Evolutionary conservation across 2,329 filamentous ascomycete genomes (phyloP).

Genomic region (Talaromyces sp.): DNA sequence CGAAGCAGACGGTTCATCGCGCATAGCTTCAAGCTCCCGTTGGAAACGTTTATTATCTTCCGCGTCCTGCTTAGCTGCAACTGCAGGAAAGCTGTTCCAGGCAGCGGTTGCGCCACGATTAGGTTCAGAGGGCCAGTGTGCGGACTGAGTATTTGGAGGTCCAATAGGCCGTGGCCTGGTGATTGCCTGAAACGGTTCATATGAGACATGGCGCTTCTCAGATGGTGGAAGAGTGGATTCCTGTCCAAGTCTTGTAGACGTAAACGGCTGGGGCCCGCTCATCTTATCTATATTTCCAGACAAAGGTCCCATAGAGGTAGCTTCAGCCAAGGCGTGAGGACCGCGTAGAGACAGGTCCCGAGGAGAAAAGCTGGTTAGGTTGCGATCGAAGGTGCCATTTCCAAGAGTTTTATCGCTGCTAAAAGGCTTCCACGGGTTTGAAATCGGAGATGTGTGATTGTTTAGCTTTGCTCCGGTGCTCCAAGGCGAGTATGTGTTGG

Average conservation of each 20-base stretch:
- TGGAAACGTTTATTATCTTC: constrained; percentile 36
- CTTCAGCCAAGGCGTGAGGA: constrained; percentile 33
- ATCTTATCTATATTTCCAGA: constrained; percentile 13
- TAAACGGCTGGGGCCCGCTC: constrained; percentile 23
- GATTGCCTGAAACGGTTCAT: constrained; percentile 35
- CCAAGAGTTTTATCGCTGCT: constrained; percentile 53
- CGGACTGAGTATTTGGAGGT: constrained; percentile 34
- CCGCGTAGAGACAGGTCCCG: constrained; percentile 37
- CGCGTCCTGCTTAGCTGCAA: constrained; percentile 34
- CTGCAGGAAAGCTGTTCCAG: constrained; percentile 41
- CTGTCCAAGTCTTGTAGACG: constrained; percentile 23
- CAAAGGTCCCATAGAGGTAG: constrained; percentile 29
- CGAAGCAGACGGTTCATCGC: constrained; percentile 30
- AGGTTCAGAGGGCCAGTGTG: constrained; percentile 25
- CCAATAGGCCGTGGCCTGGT: constrained; percentile 41
- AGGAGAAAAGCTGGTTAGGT: constrained; percentile 44
- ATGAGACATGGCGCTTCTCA: constrained; percentile 30
- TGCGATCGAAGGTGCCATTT: constrained; percentile 58
- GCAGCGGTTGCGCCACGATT: constrained; percentile 22
- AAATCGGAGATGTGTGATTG: constrained; percentile 26
- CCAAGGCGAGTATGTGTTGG: constrained; percentile 34
- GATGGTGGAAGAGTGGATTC: constrained; percentile 35
- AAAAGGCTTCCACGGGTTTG: constrained; percentile 56
- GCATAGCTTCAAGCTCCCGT: constrained; percentile 32
- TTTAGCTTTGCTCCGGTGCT: constrained; percentile 28